These are phyloP conservation scores for Chaetomiaceae sp. DNA, from an alignment of 2,329 filamentous ascomycete species.

Conservation along the genomic window DNA sequence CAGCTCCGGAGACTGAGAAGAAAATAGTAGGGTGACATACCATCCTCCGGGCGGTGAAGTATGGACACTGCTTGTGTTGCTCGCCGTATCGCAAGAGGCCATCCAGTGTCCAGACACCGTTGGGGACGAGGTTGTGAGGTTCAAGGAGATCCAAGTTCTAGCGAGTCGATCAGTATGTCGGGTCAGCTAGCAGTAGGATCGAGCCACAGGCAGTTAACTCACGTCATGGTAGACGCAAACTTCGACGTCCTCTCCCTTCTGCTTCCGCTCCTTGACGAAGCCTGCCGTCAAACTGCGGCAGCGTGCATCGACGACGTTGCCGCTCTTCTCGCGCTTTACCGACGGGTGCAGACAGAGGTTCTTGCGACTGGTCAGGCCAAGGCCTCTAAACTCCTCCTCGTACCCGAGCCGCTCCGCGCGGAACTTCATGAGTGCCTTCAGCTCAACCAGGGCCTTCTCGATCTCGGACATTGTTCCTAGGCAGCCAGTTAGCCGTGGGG, in stretches of 20 bases:
- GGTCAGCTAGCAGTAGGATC: background rate
- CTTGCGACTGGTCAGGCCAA: constrained; percentile 93
- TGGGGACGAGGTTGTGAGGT: constrained; percentile 88
- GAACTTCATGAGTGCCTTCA: constrained; percentile 94
- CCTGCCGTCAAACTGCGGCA: constrained; percentile 93
- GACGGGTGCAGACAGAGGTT: constrained; percentile 95
- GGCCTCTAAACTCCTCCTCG: constrained; percentile 86
- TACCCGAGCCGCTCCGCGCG: constrained; percentile 82
- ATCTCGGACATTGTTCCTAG: constrained; percentile 96
- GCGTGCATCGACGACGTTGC: constrained; percentile 86
- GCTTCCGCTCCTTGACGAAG: constrained; percentile 97
- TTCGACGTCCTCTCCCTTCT: constrained; percentile 88
- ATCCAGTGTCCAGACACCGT: constrained; percentile 94
- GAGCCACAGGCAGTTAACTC: too few species aligned
- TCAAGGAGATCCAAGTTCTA: constrained; percentile 91
- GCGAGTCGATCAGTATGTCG: constrained; percentile 7
- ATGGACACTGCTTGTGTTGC: constrained; percentile 93
- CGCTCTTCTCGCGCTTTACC: constrained; percentile 94
- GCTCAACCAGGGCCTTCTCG: constrained; percentile 89
- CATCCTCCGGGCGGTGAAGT: constrained; percentile 94
- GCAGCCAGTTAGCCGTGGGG: constrained; percentile 1
- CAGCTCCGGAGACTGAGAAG: background rate
- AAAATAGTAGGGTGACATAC: constrained; percentile 42
- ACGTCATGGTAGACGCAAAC: constrained; percentile 94
- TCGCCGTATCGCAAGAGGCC: constrained; percentile 86